These are phyloP conservation scores for Fusarium abutilonis DNA, from an alignment of 2,329 filamentous ascomycete species.

Conservation along the genomic window DNA sequence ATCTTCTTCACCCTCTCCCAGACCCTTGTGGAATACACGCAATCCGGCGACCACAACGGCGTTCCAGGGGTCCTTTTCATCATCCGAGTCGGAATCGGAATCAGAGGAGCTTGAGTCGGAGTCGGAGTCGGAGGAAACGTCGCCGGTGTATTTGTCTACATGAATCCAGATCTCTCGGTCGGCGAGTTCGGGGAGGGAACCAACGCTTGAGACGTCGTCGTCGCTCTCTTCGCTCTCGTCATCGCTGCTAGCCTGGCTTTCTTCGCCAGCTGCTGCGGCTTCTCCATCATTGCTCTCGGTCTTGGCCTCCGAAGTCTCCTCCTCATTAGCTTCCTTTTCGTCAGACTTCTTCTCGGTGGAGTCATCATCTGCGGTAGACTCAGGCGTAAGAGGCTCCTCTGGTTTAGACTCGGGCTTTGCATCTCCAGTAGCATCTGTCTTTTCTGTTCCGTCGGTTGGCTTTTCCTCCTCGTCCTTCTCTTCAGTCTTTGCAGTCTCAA, in stretches of 20 bases:
- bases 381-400: slow-evolving; percentile 35
- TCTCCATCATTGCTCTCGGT: not conserved
- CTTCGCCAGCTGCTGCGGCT: not conserved
- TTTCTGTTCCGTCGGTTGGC: slow-evolving; percentile 22
- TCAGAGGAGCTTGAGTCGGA: slow-evolving; percentile 32
- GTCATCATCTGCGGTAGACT: slow-evolving; percentile 27
- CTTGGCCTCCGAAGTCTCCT: not conserved
- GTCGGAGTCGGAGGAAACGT: slow-evolving; percentile 10
- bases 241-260: not conserved
- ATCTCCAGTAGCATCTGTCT: slow-evolving; percentile 2
- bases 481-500: slow-evolving; percentile 18
- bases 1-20: slow-evolving; percentile 45
- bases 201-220: slow-evolving; percentile 47
- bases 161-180: slow-evolving; percentile 53
- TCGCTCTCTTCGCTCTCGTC: slow-evolving; percentile 13
- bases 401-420: slow-evolving; percentile 19
- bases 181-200: slow-evolving; percentile 53
- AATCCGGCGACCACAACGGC: slow-evolving; percentile 70
- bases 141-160: slow-evolving; percentile 35
- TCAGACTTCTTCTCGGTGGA: slow-evolving; percentile 10
- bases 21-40: slow-evolving; percentile 66
- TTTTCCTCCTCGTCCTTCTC: slow-evolving; percentile 33
- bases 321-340: not conserved
- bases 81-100: slow-evolving; percentile 65
- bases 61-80: slow-evolving; percentile 69